phyloP scores from a whole-genome alignment of 2,329 filamentous ascomycete species.

The Nothomitra cinnamomea region DNA sequence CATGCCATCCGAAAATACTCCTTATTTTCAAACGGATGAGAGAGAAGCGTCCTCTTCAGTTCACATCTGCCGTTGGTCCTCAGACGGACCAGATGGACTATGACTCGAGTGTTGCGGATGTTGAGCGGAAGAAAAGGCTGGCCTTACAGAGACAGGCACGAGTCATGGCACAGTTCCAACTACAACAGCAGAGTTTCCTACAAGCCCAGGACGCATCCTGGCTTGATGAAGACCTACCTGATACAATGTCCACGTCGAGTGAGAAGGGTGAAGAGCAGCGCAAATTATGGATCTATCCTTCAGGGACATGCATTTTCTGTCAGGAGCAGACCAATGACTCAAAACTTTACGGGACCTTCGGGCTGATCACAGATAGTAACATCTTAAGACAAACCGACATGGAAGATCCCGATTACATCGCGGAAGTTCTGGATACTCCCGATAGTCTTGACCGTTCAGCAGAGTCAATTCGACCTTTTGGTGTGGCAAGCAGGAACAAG shows the following conservation, averaged over 20 bases:
- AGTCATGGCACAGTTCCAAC: constrained; percentile 96
- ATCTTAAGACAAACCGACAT: constrained; percentile 78
- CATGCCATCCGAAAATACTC: constrained; percentile 68
- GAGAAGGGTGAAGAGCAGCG: constrained; percentile 40
- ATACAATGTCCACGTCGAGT: not conserved
- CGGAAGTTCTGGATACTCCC: constrained; percentile 66
- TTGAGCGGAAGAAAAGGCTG: constrained; percentile 73
- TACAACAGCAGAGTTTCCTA: constrained; percentile 91
- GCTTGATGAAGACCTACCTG: constrained; percentile 53
- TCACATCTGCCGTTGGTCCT: constrained; percentile 47
- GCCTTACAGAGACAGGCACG: constrained; percentile 77
- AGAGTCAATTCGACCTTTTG: constrained; percentile 72
- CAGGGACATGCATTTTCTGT: constrained; percentile 85
- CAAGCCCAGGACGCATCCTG: constrained; percentile 78
- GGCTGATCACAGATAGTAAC: constrained; percentile 68
- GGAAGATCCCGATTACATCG: constrained; percentile 64
- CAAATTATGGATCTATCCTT: constrained; percentile 77
- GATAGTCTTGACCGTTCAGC: constrained; percentile 70
- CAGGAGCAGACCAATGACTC: constrained; percentile 90
- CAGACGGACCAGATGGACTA: not conserved
- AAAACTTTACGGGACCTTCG: constrained; percentile 82
- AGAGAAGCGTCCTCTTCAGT: constrained; percentile 59
- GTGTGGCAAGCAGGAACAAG: constrained; percentile 75
- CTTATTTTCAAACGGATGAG: constrained; percentile 73
- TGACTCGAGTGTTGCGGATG: constrained; percentile 30